Evolutionary conservation across 345 rosid species (phyloP).

Genomic region (Lepidium sativum): DNA sequence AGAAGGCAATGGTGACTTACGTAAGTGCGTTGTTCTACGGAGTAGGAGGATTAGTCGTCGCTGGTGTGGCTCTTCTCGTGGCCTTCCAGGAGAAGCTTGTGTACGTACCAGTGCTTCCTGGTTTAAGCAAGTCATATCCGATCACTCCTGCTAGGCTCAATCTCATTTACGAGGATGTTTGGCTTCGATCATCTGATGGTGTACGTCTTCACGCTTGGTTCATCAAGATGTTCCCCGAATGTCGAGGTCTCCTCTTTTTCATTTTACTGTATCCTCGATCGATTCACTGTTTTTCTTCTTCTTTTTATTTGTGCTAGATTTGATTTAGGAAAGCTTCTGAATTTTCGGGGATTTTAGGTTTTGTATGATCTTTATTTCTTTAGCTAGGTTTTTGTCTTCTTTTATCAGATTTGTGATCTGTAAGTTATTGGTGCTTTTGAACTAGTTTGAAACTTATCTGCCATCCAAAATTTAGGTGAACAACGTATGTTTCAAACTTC

Average conservation of each 20-base stretch:
- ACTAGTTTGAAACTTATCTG: background rate
- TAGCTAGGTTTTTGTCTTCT: background rate
- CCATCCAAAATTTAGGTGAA: background rate
- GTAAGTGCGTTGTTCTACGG: slow-evolving; percentile 71
- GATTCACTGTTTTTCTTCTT: background rate
- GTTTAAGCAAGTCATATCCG: slow-evolving; percentile 77
- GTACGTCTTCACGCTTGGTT: slow-evolving; percentile 94
- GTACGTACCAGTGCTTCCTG: slow-evolving; percentile 93
- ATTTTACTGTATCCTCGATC: background rate
- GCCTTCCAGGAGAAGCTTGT: slow-evolving; percentile 93
- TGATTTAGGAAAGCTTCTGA: slow-evolving; percentile 13
- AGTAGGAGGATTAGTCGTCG: slow-evolving; percentile 75
- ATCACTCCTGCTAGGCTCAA: slow-evolving; percentile 76
- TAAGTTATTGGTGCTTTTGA: background rate
- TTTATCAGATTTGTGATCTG: background rate
- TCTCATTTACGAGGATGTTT: slow-evolving; percentile 79
- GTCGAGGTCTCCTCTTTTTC: slow-evolving; percentile 46
- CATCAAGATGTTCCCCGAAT: slow-evolving; percentile 70
- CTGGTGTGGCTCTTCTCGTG: slow-evolving; percentile 85
- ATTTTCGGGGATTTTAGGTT: slow-evolving; percentile 9
- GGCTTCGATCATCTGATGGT: slow-evolving; percentile 94
- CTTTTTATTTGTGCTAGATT: background rate
- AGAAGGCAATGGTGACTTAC: slow-evolving; percentile 58
- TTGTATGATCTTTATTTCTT: background rate
- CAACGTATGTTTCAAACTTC: background rate